phyloP scores from a whole-genome alignment of 352 stramenopile species.

The Blastocystis sp. region DNA sequence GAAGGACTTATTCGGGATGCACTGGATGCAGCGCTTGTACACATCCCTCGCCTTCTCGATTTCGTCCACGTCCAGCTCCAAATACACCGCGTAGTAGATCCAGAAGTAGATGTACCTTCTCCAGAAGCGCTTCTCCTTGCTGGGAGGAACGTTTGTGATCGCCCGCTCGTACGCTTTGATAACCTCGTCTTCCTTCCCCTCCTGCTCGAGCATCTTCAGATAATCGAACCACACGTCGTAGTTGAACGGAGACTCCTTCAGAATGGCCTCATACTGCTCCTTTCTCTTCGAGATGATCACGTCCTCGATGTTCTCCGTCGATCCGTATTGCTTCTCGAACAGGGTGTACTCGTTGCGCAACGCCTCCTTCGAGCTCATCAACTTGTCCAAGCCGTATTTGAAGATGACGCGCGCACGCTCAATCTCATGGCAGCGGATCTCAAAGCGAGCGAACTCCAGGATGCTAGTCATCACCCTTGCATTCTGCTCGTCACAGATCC shows the following conservation, averaged over 20 bases:
- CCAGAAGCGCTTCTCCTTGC: constrained; percentile 94
- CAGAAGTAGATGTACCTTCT: constrained; percentile 97
- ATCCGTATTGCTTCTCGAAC: constrained; percentile 97
- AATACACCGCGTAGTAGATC: constrained; percentile 97
- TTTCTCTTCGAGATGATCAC: constrained; percentile 89
- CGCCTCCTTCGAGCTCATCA: constrained; percentile 72
- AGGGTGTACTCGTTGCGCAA: constrained; percentile 83
- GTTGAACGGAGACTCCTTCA: constrained; percentile 85
- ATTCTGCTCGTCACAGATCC: constrained; percentile 68
- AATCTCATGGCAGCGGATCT: constrained; percentile 89
- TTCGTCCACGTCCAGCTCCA: constrained; percentile 87
- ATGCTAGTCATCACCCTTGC: constrained; percentile 70
- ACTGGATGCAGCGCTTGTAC: constrained; percentile 86
- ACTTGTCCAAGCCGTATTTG: constrained; percentile 79
- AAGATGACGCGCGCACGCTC: constrained; percentile 85
- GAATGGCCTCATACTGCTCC: constrained; percentile 87
- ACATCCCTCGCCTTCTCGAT: constrained; percentile 81
- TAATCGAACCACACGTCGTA: constrained; percentile 99
- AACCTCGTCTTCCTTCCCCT: constrained; percentile 77
- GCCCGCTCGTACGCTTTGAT: constrained; percentile 91
- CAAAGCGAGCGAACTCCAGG: constrained; percentile 89
- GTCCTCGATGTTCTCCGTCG: constrained; percentile 87
- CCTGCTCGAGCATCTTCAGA: constrained; percentile 90
- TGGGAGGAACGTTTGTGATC: constrained; percentile 86
- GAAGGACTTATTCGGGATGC: constrained; percentile 91